Evolutionary conservation across 2,329 filamentous ascomycete genomes (phyloP).

Genomic region (Trichophyton schoenleinii): DNA sequence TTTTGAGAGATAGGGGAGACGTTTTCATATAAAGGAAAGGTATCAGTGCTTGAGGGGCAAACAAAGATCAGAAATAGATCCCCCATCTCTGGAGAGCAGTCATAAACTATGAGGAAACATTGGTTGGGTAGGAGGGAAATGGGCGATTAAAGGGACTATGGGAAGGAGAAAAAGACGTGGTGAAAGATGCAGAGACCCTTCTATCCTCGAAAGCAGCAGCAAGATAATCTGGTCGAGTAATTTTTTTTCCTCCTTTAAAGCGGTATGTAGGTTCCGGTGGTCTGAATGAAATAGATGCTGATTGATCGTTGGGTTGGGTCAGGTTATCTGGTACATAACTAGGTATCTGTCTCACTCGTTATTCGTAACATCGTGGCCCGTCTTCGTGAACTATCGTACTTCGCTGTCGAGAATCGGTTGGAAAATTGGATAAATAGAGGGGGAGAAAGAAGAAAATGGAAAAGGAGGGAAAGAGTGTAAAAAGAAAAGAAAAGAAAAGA

Average conservation of each 20-base stretch:
- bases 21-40: neutral
- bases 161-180: neutral
- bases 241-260: no score
- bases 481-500: no score
- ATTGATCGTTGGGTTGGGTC: neutral
- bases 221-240: neutral
- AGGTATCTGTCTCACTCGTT: neutral
- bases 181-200: neutral
- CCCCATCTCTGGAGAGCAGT: neutral
- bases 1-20: neutral
- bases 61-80: neutral
- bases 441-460: neutral
- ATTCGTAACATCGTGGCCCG: conserved; percentile 1
- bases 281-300: neutral
- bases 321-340: neutral
- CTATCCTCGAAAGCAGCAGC: conserved; percentile 1
- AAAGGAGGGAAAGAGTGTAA: neutral
- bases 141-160: neutral
- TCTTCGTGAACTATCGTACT: conserved; percentile 1
- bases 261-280: neutral
- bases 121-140: neutral
- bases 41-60: no score
- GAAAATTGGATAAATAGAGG: neutral
- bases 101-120: neutral
- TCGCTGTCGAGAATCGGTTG: neutral